Evolutionary conservation across 2,329 filamentous ascomycete genomes (phyloP), one percentile per base, ranked within the genome.

Genomic region (Ceratocystis cacaofunesta): DNA sequence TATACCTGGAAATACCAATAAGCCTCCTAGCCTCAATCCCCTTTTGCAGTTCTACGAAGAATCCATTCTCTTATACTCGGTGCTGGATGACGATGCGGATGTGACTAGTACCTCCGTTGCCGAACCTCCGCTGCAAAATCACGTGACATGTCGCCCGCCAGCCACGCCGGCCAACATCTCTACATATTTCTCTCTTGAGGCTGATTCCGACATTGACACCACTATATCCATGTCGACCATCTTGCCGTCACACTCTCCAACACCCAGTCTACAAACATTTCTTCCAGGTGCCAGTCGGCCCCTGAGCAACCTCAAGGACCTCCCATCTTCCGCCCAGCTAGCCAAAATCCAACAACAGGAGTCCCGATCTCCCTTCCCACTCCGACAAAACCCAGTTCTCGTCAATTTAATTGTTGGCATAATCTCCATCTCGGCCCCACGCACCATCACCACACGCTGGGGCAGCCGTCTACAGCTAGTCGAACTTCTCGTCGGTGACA

Each of bases 401-500:
- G 82, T 92, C 30, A 90, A 91, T 72, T 74, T 96, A 5, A 81
- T 96, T n/a, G 89, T 85, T 10, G 89, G 87, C 2, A 78, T 96
- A 60, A 86, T 95, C 68, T 85, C 87, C 12, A 80, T 90, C 61
- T 80, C 86, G 0, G 80, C 85, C 46, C 80, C 87, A 0, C 84
- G 88, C 28, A 80, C 80, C 1, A 83, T 96, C 22, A 82, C 78
- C 36, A 89, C 91, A 0, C 80, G 82, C 48, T 86, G 82, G 76
- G 83, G 86, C 30, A 75, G 76, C 10, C 78, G 78, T 5, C 79
- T 86, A 63, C 82, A 88, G 5, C 79, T 95, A 2, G 77, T 92
- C 50, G 90, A 95, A 73, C 74, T 94, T 1, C 78, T 92, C 0
- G 84, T 96, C 0, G 92, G 89, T 4, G 92, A 97, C 73, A 89